Conservation (phyloP, 495 filamentous ascomycete species). For the Aspergillus steynii region DNA sequence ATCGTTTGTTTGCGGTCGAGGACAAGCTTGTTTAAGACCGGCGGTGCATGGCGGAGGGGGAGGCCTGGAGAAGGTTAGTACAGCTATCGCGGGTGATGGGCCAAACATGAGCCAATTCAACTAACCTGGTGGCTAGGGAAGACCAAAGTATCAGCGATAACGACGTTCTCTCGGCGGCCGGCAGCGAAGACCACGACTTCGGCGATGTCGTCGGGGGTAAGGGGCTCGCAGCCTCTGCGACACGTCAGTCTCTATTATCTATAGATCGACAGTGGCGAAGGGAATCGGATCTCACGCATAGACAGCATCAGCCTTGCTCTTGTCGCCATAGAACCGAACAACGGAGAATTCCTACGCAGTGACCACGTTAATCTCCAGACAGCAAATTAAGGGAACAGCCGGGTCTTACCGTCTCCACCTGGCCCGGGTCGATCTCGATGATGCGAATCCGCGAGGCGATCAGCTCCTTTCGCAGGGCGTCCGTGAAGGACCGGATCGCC, state of each 20-base stretch:
- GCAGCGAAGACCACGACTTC: conserved; percentile 92
- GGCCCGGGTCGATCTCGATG: conserved; percentile 92
- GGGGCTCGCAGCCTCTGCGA: conserved; percentile 75
- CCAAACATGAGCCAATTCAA: background rate
- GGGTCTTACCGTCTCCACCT: conserved; percentile 81
- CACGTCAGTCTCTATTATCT: conserved; percentile 13
- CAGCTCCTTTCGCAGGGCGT: conserved; percentile 84
- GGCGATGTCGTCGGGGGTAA: conserved; percentile 93
- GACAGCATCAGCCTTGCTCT: conserved; percentile 90
- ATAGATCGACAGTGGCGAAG: background rate
- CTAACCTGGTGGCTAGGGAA: conserved; percentile 90
- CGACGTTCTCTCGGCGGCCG: conserved; percentile 88
- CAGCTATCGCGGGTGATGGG: background rate
- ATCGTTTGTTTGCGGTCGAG: background rate
- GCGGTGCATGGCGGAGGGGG: conserved; percentile 12
- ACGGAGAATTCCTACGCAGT: conserved; percentile 78
- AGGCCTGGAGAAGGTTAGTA: conserved; percentile 10
- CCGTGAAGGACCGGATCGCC: conserved; percentile 86
- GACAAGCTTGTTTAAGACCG: background rate
- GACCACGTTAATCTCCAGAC: conserved; percentile 7
- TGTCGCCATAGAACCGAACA: conserved; percentile 91
- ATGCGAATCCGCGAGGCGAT: conserved; percentile 83
- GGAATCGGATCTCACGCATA: conserved; percentile 71
- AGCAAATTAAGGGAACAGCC: conserved; percentile 3
- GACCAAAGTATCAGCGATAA: conserved; percentile 87